phyloP scores from a whole-genome alignment of 257 asterid genomes.

The Anisodus acutangulus region DNA sequence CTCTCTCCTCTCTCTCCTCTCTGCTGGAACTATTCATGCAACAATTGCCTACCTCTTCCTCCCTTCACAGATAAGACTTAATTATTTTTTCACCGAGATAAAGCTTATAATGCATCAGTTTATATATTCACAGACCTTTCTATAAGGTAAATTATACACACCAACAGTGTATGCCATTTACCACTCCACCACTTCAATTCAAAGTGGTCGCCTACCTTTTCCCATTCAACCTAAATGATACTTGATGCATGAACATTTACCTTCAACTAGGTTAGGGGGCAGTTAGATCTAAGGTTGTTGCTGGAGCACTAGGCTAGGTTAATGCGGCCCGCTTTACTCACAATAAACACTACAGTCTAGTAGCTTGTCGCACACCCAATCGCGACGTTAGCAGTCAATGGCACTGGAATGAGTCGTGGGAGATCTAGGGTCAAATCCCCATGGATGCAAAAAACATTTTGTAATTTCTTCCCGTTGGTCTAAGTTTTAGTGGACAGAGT shows the following conservation, averaged over 20 bases:
- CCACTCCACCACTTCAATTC: not conserved
- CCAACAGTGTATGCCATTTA: not conserved
- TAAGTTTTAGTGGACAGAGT: not conserved
- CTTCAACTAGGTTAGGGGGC: not conserved
- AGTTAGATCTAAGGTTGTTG: not conserved
- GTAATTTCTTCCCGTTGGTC: not conserved
- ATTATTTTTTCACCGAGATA: not conserved
- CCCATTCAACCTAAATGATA: not conserved
- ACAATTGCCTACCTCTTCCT: not conserved
- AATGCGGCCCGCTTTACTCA: not conserved
- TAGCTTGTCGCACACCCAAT: not conserved
- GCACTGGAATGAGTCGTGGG: not conserved
- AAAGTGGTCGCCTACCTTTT: not conserved
- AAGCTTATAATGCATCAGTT: not conserved
- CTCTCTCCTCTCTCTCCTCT: not conserved
- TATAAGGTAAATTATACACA: not conserved
- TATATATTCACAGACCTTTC: slow-evolving; percentile 13
- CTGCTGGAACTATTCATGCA: not conserved
- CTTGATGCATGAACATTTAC: not conserved
- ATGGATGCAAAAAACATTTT: not conserved
- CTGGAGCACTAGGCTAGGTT: not conserved
- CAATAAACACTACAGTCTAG: not conserved
- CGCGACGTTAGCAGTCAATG: not conserved
- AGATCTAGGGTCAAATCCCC: not conserved
- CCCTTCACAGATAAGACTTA: not conserved